phyloP scores from a whole-genome alignment of 2,329 filamentous ascomycete genomes.

The Fusarium marasasianum region DNA sequence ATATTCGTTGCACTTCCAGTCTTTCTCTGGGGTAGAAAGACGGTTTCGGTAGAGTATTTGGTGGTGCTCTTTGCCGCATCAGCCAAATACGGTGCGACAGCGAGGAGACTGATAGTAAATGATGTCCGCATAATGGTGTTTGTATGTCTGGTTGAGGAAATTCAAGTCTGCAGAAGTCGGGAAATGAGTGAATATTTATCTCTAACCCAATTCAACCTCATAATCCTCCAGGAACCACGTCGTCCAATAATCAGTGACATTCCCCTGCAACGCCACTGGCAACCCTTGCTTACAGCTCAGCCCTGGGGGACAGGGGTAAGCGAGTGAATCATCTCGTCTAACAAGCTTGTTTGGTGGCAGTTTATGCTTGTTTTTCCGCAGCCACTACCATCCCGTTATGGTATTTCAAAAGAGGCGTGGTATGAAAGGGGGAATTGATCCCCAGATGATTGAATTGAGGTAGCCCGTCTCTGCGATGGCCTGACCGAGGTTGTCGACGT shows the following conservation, averaged over 20 bases:
- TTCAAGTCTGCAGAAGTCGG: not conserved
- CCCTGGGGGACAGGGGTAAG: conserved; percentile 1
- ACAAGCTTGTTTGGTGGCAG: not conserved
- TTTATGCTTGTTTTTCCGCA: not conserved
- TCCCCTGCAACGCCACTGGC: not conserved
- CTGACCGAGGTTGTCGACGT: not conserved
- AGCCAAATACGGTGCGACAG: not conserved
- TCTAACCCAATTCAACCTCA: not conserved
- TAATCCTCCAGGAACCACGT: not conserved
- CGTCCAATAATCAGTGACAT: not conserved
- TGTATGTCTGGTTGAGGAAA: not conserved
- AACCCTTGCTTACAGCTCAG: not conserved
- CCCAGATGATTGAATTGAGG: not conserved
- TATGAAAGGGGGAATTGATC: not conserved
- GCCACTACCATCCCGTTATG: not conserved
- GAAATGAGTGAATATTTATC: not conserved
- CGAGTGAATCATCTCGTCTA: not conserved
- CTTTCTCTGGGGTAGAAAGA: conserved; percentile 25
- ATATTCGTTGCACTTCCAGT: conserved; percentile 34
- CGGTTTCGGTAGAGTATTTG: conserved; percentile 9
- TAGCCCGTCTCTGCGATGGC: not conserved
- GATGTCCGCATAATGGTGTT: not conserved
- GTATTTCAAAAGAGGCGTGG: not conserved
- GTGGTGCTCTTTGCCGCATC: conserved; percentile 19
- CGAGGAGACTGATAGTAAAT: not conserved